phyloP scores from a whole-genome alignment of 306 rosid species.

The Inga oerstediana region DNA sequence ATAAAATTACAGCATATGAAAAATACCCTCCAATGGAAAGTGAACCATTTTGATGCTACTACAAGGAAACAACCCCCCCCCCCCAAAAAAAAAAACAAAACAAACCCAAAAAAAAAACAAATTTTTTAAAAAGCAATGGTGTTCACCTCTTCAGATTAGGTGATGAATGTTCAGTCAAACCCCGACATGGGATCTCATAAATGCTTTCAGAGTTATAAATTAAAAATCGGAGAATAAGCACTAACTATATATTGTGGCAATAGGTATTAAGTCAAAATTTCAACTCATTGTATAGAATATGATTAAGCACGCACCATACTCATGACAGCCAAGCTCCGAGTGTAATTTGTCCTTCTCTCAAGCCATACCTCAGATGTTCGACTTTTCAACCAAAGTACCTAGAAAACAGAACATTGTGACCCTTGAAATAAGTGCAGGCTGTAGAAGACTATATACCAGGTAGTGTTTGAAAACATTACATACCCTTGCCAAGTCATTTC shows the following conservation, averaged over 20 bases:
- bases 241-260: conserved; percentile 13
- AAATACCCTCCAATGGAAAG: not conserved
- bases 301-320: conserved; percentile 76
- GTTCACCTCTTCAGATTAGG: not conserved
- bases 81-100: not conserved
- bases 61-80: not conserved
- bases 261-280: conserved; percentile 22
- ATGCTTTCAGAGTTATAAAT: conserved; percentile 13
- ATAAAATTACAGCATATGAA: not conserved
- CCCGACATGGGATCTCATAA: not conserved
- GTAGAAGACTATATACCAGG: conserved; percentile 22
- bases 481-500: conserved; percentile 90
- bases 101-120: too few species aligned
- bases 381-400: conserved; percentile 99
- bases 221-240: not conserved
- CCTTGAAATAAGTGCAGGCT: conserved; percentile 31
- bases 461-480: conserved; percentile 22
- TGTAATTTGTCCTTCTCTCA: conserved; percentile 97
- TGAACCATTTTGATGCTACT: not conserved
- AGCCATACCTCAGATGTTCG: conserved; percentile 97
- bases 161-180: conserved; percentile 2
- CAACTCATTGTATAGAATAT: conserved; percentile 5
- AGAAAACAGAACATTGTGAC: conserved; percentile 33
- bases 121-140: not conserved
- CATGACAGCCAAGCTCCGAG: conserved; percentile 99